A percentile compares a stretch with the other conserved stretches of the same genome.
Evolutionary conservation across 805 yeast species (phyloP).

Genomic region (Ogataea henricii): DNA sequence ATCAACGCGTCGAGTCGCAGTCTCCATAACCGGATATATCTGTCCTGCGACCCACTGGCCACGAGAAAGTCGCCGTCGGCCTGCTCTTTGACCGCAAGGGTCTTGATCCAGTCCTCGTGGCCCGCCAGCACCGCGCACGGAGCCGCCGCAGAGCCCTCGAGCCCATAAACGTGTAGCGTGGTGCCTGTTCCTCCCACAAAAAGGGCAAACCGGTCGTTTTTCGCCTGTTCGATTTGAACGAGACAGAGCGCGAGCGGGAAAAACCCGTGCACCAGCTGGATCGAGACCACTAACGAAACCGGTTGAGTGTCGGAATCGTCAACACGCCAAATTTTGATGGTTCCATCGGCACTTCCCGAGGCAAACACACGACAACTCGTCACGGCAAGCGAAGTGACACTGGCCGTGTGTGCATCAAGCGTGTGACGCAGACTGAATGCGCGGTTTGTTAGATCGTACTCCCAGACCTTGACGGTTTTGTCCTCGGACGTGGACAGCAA

Average conservation of each 20-base stretch:
- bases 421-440: constrained; percentile 36
- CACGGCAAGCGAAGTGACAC: constrained; percentile 58
- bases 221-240: constrained; percentile 28
- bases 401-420: constrained; percentile 44
- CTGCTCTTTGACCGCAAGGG: constrained; percentile 59
- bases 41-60: constrained; percentile 92
- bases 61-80: constrained; percentile 58
- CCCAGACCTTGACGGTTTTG: constrained; percentile 63
- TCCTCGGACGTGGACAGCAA: constrained; percentile 73
- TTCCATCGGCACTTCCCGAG: constrained; percentile 68
- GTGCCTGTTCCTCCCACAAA: constrained; percentile 76
- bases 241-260: constrained; percentile 47
- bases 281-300: constrained; percentile 32
- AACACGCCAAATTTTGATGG: constrained; percentile 51
- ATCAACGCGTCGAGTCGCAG: constrained; percentile 56
- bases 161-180: constrained; percentile 54
- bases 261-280: constrained; percentile 47
- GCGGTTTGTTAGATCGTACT: constrained; percentile 23
- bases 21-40: constrained; percentile 90
- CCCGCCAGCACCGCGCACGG: constrained; percentile 68
- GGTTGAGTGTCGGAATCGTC: constrained; percentile 14
- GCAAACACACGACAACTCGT: constrained; percentile 42
- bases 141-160: constrained; percentile 33
- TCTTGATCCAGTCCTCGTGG: constrained; percentile 95
- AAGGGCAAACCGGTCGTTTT: constrained; percentile 42